These are phyloP conservation scores for Xylaria grammica DNA, from an alignment of 495 filamentous ascomycete genomes.

Conservation along the genomic window DNA sequence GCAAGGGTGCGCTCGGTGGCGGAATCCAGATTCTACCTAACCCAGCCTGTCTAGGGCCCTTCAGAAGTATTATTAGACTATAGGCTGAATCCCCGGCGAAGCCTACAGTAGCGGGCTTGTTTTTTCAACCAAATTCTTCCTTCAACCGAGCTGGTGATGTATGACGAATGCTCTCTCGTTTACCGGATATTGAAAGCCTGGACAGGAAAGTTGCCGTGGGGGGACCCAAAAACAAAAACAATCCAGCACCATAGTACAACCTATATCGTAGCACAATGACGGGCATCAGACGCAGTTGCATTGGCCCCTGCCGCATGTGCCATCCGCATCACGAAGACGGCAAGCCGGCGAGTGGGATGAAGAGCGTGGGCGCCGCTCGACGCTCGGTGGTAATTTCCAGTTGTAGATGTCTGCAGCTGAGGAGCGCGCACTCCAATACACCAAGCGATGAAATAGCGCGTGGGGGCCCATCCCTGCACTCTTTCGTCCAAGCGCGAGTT, in stretches of 20 bases:
- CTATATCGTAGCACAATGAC: background rate
- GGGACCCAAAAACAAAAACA: background rate
- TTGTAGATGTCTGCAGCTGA: conserved; percentile 21
- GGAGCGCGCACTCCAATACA: conserved; percentile 19
- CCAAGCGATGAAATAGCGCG: conserved; percentile 16
- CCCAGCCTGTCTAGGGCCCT: background rate
- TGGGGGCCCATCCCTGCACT: conserved; percentile 18
- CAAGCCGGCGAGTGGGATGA: conserved; percentile 21
- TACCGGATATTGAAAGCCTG: conserved; percentile 16
- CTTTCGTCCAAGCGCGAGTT: conserved; percentile 4
- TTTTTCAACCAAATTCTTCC: background rate
- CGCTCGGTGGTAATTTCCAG: conserved; percentile 20
- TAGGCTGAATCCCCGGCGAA: conserved; percentile 17
- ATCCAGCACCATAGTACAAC: background rate
- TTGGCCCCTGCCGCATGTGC: conserved; percentile 20
- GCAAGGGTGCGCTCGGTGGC: conserved; percentile 1
- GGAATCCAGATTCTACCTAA: background rate
- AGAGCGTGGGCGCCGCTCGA: conserved; percentile 17
- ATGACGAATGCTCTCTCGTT: conserved; percentile 1
- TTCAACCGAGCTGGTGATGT: background rate
- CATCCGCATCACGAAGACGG: conserved; percentile 22
- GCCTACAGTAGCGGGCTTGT: background rate
- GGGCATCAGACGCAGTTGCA: conserved; percentile 16
- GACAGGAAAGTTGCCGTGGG: background rate
- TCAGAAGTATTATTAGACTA: background rate